Percentiles rank a stretch among this genome's conserved stretches.
phyloP scores from a whole-genome alignment of 2,329 filamentous ascomycete species.

The Trichoderma semiorbis region DNA sequence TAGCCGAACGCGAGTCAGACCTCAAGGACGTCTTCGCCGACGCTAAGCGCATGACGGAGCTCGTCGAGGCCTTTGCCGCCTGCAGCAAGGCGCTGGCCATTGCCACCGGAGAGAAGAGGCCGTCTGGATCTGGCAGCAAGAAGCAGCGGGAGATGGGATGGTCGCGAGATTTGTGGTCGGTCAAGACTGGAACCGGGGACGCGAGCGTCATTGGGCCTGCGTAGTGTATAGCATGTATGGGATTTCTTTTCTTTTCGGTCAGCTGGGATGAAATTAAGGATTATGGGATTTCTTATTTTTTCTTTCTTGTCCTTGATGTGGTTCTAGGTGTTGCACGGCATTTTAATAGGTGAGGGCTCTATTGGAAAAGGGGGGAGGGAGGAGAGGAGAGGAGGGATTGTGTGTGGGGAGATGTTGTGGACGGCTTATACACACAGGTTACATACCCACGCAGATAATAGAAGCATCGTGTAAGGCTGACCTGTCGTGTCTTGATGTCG shows the following conservation, averaged over 20 bases:
- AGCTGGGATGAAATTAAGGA: constrained; percentile 11
- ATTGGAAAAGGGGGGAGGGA: background rate
- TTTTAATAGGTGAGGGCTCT: background rate
- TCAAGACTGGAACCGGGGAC: constrained; percentile 35
- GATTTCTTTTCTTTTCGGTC: background rate
- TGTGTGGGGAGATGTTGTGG: background rate
- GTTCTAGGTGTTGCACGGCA: constrained; percentile 9
- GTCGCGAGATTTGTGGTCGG: constrained; percentile 60
- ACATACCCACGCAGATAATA: constrained; percentile 4
- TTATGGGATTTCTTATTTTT: background rate
- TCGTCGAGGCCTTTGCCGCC: constrained; percentile 72
- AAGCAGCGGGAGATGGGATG: constrained; percentile 60
- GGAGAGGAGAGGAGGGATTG: background rate
- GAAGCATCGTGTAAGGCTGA: background rate
- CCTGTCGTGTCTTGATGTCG: background rate
- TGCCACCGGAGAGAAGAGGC: constrained; percentile 53
- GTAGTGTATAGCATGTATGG: constrained; percentile 11
- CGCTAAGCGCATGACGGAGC: constrained; percentile 67
- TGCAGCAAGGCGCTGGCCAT: constrained; percentile 69
- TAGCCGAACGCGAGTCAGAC: constrained; percentile 69
- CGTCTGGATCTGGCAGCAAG: constrained; percentile 49
- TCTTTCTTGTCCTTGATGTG: background rate
- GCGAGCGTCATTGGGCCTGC: constrained; percentile 3
- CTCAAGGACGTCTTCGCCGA: constrained; percentile 62
- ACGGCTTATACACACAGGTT: background rate